Conservation (phyloP, 202 grass and related monocot species). For the Panicum virgatum region DNA sequence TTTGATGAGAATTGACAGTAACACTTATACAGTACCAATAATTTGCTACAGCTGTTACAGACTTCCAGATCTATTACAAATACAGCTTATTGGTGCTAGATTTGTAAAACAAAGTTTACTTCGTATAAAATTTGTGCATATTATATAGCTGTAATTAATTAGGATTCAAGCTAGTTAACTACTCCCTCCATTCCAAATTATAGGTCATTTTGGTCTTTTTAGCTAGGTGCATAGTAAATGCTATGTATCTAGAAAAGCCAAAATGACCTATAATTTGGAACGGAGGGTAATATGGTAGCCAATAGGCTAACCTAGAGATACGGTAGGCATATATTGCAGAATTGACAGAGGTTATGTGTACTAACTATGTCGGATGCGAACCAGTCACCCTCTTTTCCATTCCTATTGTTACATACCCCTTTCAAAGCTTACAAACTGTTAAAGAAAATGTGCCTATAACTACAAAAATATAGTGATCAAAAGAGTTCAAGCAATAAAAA, state of each 20-base stretch:
- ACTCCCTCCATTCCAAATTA: no score
- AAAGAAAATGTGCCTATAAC: neutral
- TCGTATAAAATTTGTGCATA: neutral
- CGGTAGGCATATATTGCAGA: neutral
- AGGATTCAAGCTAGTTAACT: neutral
- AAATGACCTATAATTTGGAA: no score
- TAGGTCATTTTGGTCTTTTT: no score
- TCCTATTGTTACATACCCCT: neutral
- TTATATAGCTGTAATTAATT: neutral
- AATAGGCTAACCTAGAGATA: neutral
- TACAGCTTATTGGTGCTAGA: neutral
- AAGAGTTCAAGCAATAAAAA: constrained; percentile 24
- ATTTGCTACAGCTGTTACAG: constrained; percentile 14
- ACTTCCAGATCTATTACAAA: no score
- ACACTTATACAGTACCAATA: neutral
- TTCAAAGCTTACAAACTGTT: constrained; percentile 15
- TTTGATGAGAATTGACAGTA: neutral
- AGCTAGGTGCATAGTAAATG: no score
- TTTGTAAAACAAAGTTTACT: neutral
- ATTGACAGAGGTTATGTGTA: constrained; percentile 5
- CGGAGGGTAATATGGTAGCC: neutral
- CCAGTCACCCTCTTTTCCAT: neutral
- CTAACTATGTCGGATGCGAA: neutral
- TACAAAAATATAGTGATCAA: constrained; percentile 18
- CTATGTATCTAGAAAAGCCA: no score